Conservation (phyloP, 148 eudicot species). For the Amaranthus hypochondriacus region DNA sequence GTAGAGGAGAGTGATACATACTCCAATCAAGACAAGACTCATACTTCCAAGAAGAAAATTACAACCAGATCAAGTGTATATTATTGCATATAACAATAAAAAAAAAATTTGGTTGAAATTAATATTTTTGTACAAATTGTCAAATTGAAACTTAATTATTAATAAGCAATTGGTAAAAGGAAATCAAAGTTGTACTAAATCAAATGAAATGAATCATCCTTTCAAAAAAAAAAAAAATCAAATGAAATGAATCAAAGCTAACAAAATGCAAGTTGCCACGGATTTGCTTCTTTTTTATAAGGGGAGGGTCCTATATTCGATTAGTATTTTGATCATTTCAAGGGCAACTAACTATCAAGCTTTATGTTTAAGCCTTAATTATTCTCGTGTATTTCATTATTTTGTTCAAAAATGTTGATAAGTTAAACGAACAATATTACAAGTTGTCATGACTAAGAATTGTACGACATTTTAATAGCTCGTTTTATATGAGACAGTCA, state of each 20-base stretch:
- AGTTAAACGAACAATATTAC: no score
- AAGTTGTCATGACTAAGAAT: no score
- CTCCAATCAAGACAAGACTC: no score
- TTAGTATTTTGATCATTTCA: not conserved
- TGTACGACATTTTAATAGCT: no score
- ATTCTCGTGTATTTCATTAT: not conserved
- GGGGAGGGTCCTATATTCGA: not conserved
- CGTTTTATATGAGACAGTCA: no score
- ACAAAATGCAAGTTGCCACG: constrained; percentile 11
- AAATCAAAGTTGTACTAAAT: constrained; percentile 10
- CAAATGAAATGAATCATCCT: not conserved
- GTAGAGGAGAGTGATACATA: no score
- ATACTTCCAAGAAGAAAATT: no score
- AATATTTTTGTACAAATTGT: constrained; percentile 20
- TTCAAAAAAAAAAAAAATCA: not conserved
- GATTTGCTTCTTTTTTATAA: not conserved
- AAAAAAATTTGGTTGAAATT: not conserved
- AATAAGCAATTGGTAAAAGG: not conserved
- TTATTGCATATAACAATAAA: not conserved
- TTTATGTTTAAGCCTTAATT: not conserved
- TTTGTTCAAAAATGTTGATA: not conserved
- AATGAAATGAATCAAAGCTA: no score
- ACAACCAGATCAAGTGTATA: not conserved
- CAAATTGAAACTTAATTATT: constrained; percentile 5
- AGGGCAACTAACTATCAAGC: not conserved